A percentile compares a stretch with the other conserved stretches of the same genome.
These are phyloP conservation scores for Didymella exigua DNA, from an alignment of 2,329 filamentous ascomycete genomes.

Conservation along the genomic window DNA sequence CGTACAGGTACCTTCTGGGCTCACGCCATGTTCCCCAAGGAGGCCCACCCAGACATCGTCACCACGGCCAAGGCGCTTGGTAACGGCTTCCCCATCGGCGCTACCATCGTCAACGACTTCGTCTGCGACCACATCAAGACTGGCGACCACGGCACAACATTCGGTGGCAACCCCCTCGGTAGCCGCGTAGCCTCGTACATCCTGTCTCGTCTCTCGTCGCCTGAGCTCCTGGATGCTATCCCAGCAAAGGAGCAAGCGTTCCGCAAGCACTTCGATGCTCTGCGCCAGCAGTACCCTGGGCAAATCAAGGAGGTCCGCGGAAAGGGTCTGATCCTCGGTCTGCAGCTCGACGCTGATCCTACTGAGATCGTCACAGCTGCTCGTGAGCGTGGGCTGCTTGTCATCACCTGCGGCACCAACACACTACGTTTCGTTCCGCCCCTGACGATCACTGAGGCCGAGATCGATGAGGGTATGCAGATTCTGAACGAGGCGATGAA, in stretches of 20 bases:
- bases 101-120: slow-evolving; percentile 69
- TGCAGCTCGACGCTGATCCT: slow-evolving; percentile 79
- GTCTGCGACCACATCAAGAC: slow-evolving; percentile 73
- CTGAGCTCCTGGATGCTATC: slow-evolving; percentile 72
- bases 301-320: slow-evolving; percentile 81
- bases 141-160: slow-evolving; percentile 92
- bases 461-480: slow-evolving; percentile 77
- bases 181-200: slow-evolving; percentile 86
- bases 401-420: slow-evolving; percentile 93
- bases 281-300: slow-evolving; percentile 68
- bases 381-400: slow-evolving; percentile 80
- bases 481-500: slow-evolving; percentile 74
- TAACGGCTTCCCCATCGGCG: slow-evolving; percentile 94
- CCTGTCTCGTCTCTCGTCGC: slow-evolving; percentile 74
- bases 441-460: slow-evolving; percentile 76
- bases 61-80: slow-evolving; percentile 95
- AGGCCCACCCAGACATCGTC: slow-evolving; percentile 90
- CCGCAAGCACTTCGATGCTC: slow-evolving; percentile 60
- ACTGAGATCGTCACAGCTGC: slow-evolving; percentile 80
- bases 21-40: slow-evolving; percentile 72
- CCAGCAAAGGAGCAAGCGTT: slow-evolving; percentile 68
- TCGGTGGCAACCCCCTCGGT: slow-evolving; percentile 88
- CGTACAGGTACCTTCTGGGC: slow-evolving; percentile 93
- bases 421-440: slow-evolving; percentile 91
- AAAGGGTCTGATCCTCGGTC: slow-evolving; percentile 80